Base-by-base conservation (phyloP, 495 filamentous ascomycete species). In the Penicillium longicatenatum region DNA sequence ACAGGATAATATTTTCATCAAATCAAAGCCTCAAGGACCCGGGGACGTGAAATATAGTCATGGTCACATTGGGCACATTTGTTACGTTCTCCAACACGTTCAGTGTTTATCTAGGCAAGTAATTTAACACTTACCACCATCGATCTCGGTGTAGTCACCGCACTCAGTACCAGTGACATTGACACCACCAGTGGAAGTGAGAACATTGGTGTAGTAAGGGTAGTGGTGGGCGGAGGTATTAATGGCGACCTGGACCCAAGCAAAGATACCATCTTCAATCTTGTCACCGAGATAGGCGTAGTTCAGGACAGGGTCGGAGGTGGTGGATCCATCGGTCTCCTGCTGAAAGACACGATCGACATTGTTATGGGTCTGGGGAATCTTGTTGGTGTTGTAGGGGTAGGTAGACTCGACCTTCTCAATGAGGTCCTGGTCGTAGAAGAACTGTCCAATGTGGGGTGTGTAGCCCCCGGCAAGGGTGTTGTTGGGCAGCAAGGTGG, bases 401-500 rank as follows among this genome's bases (percentile, higher is more conserved):
- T 51, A 51, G n/a, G 53, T 19, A 31, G 53, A 14, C 24, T 59
- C 53, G 9, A 54, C 57, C 21, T 51, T 54, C 43, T 59, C 48
- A 22, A 59, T 59, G 5, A 59, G 35, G 0, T 59, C 57, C 33
- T 54, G 44, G 5, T 51, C 50, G 26, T 54, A 59, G 50, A 54
- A 59, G 21, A 59, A 45, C 33, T 59, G 57, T 8, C 57, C 51
- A 26, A 59, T 48, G 26, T 59, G 57, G 33, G 53, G 43, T 16
- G 21, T 50, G 21, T 46, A 46, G 20, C 50, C 57, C 5, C 50
- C 45, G 17, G 22, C 51, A 19, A 51, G 53, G 33, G 53, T 54
- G 44, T 45, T 54, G 26, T 45, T 54, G 24, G 53, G 50, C 20
- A 54, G 50, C 6, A 41, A 12, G 17, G 33, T 54, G 31, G 47